Percentiles rank a stretch among this genome's conserved stretches.
Conservation (phyloP, 257 asterid species). For the Linaria vulgaris region DNA sequence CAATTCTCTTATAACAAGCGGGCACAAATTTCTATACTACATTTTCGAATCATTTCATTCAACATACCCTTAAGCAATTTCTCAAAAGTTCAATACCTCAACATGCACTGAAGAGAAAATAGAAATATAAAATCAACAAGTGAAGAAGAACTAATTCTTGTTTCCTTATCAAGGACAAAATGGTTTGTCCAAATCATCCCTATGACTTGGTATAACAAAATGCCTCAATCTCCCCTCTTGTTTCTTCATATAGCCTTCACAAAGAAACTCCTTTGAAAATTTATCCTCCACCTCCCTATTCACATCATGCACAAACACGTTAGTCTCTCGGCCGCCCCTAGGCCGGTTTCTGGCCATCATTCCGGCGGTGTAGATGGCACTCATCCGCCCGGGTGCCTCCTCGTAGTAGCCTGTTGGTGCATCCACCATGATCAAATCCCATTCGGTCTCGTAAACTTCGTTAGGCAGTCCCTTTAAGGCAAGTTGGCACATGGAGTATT, state of each 20-base stretch:
- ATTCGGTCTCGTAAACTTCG: conserved; percentile 50
- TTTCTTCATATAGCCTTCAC: conserved; percentile 75
- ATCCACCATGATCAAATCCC: conserved; percentile 94
- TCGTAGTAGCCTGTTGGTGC: conserved; percentile 86
- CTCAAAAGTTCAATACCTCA: too few relatives aligned
- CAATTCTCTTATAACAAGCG: too few relatives aligned
- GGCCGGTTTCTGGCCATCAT: conserved; percentile 77
- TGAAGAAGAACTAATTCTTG: too few relatives aligned
- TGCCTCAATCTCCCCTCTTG: conserved; percentile 86
- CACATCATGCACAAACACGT: conserved; percentile 87
- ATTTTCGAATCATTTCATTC: too few relatives aligned
- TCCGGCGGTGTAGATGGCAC: conserved; percentile 88
- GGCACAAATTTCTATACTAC: too few relatives aligned
- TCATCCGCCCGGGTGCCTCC: conserved; percentile 91
- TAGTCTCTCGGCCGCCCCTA: conserved; percentile 44
- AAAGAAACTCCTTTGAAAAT: conserved; percentile 62
- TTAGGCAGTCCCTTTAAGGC: conserved; percentile 69
- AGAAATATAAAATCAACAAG: too few relatives aligned
- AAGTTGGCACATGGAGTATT: conserved; percentile 74
- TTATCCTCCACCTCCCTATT: conserved; percentile 80
- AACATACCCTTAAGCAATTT: too few relatives aligned
- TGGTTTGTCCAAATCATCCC: conserved; percentile 51
- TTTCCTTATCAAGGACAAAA: conserved; percentile 54
- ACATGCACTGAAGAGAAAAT: too few relatives aligned
- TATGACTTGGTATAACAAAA: conserved; percentile 65